These are phyloP conservation scores for Arctostaphylos glauca DNA, from an alignment of 148 eudicot genomes.

Conservation along the genomic window DNA sequence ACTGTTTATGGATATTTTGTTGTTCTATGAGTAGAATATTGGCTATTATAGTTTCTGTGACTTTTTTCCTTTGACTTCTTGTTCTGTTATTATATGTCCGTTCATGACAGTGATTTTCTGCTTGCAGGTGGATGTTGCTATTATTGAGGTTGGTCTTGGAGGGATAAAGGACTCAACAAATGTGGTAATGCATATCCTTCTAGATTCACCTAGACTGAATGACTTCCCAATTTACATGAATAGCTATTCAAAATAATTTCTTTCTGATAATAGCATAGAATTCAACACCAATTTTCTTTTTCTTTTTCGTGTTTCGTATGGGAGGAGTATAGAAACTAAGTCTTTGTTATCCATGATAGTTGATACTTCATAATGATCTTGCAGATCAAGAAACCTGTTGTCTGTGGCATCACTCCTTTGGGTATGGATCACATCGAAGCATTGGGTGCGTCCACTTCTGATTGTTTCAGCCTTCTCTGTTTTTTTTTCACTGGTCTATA, in stretches of 20 bases:
- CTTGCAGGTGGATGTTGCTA: conserved; percentile 81
- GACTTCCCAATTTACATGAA: neutral
- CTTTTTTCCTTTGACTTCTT: neutral
- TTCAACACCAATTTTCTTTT: neutral
- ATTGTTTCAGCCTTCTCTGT: neutral
- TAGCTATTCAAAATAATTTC: neutral
- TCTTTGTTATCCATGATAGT: conserved; percentile 11
- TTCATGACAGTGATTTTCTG: conserved; percentile 8
- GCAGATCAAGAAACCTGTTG: conserved; percentile 80
- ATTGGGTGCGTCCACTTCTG: conserved; percentile 49
- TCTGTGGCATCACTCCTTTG: conserved; percentile 77
- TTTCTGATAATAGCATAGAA: conserved; percentile 3
- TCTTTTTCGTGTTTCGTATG: neutral
- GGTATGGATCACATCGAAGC: conserved; percentile 88
- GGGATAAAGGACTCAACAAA: conserved; percentile 79
- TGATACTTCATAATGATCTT: conserved; percentile 17
- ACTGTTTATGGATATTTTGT: neutral
- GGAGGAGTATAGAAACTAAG: conserved; percentile 3
- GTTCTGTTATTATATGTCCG: conserved; percentile 1
- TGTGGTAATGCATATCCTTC: conserved; percentile 54
- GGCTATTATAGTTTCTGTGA: neutral
- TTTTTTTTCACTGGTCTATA: neutral
- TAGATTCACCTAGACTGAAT: neutral
- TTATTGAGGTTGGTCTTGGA: conserved; percentile 90
- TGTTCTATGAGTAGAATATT: neutral